A percentile compares a stretch with the other conserved stretches of the same genome.
Evolutionary conservation across 345 rosid species (phyloP).

Genomic region (Noccaea bulbosa): DNA sequence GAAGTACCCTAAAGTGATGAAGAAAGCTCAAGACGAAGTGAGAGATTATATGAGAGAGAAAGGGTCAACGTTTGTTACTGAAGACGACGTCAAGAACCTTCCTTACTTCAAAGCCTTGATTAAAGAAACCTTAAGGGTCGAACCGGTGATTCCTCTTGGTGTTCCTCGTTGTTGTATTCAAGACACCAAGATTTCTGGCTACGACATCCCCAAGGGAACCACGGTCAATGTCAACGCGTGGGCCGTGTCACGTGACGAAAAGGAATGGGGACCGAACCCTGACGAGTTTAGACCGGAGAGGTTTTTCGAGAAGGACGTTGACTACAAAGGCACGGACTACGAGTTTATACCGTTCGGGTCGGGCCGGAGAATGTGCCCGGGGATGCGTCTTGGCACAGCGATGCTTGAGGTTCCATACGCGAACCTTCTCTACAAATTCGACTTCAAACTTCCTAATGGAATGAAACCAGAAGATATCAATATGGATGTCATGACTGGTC

Average conservation of each 20-base stretch:
- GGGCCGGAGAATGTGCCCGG: conserved; percentile 49
- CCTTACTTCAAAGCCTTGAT: conserved; percentile 43
- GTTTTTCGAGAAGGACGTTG: conserved; percentile 44
- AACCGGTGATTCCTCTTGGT: conserved; percentile 40
- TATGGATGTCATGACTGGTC: conserved; percentile 43
- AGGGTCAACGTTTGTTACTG: conserved; percentile 29
- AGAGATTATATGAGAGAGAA: conserved; percentile 15
- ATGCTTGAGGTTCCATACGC: conserved; percentile 47
- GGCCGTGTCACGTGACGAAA: conserved; percentile 44
- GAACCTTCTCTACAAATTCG: conserved; percentile 37
- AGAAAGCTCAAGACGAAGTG: conserved; percentile 42
- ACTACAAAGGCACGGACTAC: conserved; percentile 48
- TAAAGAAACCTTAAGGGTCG: conserved; percentile 48
- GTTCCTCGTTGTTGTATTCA: conserved; percentile 41
- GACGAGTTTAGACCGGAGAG: conserved; percentile 50
- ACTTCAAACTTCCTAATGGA: conserved; percentile 44
- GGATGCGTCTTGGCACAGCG: conserved; percentile 44
- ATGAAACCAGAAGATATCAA: conserved; percentile 43
- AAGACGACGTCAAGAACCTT: conserved; percentile 46
- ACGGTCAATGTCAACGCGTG: conserved; percentile 42
- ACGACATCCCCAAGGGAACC: conserved; percentile 41
- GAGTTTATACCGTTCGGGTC: conserved; percentile 51
- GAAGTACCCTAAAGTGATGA: conserved; percentile 44
- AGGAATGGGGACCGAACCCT: conserved; percentile 47
- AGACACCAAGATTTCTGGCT: conserved; percentile 41